phyloP scores from a whole-genome alignment of 2,329 filamentous ascomycete species.

The Exophiala bonariae region DNA sequence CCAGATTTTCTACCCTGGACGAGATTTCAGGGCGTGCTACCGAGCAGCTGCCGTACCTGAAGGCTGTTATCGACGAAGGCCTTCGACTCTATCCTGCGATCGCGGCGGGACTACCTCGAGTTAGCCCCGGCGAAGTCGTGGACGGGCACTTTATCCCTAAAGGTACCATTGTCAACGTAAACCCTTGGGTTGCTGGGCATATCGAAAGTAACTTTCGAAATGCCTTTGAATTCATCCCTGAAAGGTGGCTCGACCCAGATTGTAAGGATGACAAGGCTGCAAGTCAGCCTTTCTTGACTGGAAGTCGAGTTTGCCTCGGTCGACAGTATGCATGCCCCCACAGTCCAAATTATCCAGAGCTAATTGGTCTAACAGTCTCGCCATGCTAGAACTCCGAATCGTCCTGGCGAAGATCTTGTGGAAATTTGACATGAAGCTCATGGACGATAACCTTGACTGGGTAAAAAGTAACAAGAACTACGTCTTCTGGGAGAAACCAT shows the following conservation, averaged over 20 bases:
- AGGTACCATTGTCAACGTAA: slow-evolving; percentile 68
- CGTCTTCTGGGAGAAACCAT: slow-evolving; percentile 16
- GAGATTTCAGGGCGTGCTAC: slow-evolving; percentile 28
- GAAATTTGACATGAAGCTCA: slow-evolving; percentile 28
- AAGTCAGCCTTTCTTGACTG: slow-evolving; percentile 24
- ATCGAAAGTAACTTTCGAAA: slow-evolving; percentile 19
- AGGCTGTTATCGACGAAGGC: slow-evolving; percentile 21
- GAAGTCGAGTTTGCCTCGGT: slow-evolving; percentile 32
- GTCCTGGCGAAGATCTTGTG: slow-evolving; percentile 28
- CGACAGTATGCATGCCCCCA: slow-evolving; percentile 26
- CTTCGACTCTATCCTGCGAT: slow-evolving; percentile 26
- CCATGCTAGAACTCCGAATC: slow-evolving; percentile 25
- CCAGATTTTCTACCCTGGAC: slow-evolving; percentile 31
- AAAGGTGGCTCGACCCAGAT: slow-evolving; percentile 22
- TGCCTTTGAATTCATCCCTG: slow-evolving; percentile 24
- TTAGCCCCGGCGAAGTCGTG: slow-evolving; percentile 20
- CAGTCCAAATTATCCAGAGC: too few relatives aligned
- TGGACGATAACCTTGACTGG: slow-evolving; percentile 21
- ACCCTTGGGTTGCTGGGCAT: slow-evolving; percentile 61
- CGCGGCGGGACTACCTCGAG: slow-evolving; percentile 15
- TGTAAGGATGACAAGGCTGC: slow-evolving; percentile 18
- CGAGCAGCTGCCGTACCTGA: slow-evolving; percentile 23
- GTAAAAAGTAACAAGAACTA: slow-evolving; percentile 12
- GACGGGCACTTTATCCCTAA: slow-evolving; percentile 23
- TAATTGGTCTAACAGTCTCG: slow-evolving; percentile 2